Base-by-base conservation (phyloP, 129 eudicot genomes). In the Flaveria trinervia region DNA sequence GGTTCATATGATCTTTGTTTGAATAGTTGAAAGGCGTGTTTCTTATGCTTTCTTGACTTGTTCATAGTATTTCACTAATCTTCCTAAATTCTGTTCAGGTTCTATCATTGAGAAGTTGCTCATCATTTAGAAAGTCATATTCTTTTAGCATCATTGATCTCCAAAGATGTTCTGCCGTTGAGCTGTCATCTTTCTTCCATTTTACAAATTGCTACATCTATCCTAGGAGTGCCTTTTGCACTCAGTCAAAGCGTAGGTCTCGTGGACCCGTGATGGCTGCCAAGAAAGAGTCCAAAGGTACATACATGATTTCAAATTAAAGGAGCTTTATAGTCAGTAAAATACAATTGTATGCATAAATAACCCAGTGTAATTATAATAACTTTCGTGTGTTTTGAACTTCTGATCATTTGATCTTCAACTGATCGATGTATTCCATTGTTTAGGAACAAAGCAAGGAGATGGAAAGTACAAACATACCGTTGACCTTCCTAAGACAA, bases 201-300 rank as follows among this genome's bases (percentile, higher is more conserved):
- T 80, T 78, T 60, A 57, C 90, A 44, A 73, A 43, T 83, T 87
- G 72, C 80, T 85, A 82, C 76, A 84, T 92, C 49, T 65, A 43
- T 76, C 84, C 97, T 22, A 80, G 85, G 70, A 81, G 41, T 55
- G 87, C 85, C 45, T 83, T 75, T 66, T 74, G 73, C 70, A 79
- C 87, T 75, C 86, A 85, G 22, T 89, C 92, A 68, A 95, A 89
- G 83, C 78, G 94, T 79, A 84, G 94, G 85, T 89, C 90, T 51
- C 92, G 96, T 75, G 99, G 96, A 70, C 96, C 99, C 43, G 89
- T 91, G 17, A 89, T 95, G 97, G 96, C 97, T 15, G 99, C 90
- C 59, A 91, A 95, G 85, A 90, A 90, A 81, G 92, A 83, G 60
- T 75, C 92, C 57, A 86, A 85, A 89, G 99, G 99, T 92, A 68